Base-by-base conservation (phyloP, 495 filamentous ascomycete genomes). In the Hypomontagnella monticulosa region DNA sequence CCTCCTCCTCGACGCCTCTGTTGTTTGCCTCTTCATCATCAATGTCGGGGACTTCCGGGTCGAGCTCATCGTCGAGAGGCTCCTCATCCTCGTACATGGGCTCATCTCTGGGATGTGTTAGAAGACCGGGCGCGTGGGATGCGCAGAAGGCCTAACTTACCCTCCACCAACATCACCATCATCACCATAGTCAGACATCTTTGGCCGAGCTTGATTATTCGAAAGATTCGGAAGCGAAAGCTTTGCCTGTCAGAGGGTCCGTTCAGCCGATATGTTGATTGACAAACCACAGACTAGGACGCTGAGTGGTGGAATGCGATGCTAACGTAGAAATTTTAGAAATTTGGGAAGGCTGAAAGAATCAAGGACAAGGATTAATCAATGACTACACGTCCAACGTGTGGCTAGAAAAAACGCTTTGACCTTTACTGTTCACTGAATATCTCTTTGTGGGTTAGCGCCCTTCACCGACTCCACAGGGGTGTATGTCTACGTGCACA, bases 171-270 rank as follows among this genome's bases (percentile, higher is more conserved):
- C 85, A 63, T 82, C 88, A 46, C 85, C 84, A 70, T 90, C 84
- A 59, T 87, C 89, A 52, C 88, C 93, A 79, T 88, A 92, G 80
- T 97, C 93, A 73, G 92, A 96, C 93, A 97, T 96, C 33, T 65
- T 27, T 85, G 77, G 32, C 58, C 44, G 36, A 33, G 14, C 42
- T 38, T 18, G 15, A 50, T 59, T 14, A 56, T n/a, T 56, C 0
- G n/a, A 59, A 55, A 1, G 9, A 69, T 18, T 57, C 19, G 0
- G 42, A 55, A 27, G 47, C 2, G 33, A 49, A 43, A 44, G 47
- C 4, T 57, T 46, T 67, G 33, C 50, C 37, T 59, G 37, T 41
- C 19, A 14, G 42, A 57, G 15, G 16, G 16, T 51, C 14, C 41
- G 23, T 48, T 48, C 16, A 18, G 43, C 10, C 57, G 34, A 40